Evolutionary conservation across 768 basidiomycete species (phyloP).

Genomic region (Leccinum fibrillosum): DNA sequence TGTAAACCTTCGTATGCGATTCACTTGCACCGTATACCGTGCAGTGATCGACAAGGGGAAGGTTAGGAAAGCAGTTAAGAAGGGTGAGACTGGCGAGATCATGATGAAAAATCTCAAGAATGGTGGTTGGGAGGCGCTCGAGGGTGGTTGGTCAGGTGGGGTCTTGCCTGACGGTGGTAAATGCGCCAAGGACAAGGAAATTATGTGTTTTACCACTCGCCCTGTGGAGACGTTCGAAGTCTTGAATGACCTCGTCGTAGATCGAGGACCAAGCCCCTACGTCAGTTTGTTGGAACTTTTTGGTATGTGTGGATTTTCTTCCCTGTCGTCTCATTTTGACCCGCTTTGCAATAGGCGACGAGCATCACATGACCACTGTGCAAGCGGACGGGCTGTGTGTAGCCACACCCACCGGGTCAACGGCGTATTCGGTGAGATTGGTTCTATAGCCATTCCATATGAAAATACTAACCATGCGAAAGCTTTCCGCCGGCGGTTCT

Average conservation of each 20-base stretch:
- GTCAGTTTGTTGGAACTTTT: conserved; percentile 95
- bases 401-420: conserved; percentile 95
- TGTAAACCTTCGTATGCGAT: conserved; percentile 97
- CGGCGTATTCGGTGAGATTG: conserved; percentile 85
- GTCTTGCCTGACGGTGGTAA: conserved; percentile 43
- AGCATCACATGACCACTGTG: conserved; percentile 98
- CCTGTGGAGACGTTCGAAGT: conserved; percentile 96
- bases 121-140: conserved; percentile 95
- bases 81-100: conserved; percentile 92
- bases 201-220: conserved; percentile 95
- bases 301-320: conserved; percentile 50
- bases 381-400: conserved; percentile 97
- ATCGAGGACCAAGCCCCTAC: conserved; percentile 96
- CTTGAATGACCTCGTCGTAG: conserved; percentile 95
- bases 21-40: conserved; percentile 97
- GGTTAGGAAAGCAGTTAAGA: conserved; percentile 81
- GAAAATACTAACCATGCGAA: conserved; percentile 11
- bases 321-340: conserved; percentile 4
- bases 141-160: conserved; percentile 64
- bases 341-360: conserved; percentile 66
- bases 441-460: background rate
- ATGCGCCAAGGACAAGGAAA: conserved; percentile 83
- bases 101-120: conserved; percentile 91
- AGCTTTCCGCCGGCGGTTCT: conserved; percentile 95
- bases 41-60: conserved; percentile 74